phyloP scores from a whole-genome alignment of 2,329 filamentous ascomycete genomes.

The Nothophoma quercina region DNA sequence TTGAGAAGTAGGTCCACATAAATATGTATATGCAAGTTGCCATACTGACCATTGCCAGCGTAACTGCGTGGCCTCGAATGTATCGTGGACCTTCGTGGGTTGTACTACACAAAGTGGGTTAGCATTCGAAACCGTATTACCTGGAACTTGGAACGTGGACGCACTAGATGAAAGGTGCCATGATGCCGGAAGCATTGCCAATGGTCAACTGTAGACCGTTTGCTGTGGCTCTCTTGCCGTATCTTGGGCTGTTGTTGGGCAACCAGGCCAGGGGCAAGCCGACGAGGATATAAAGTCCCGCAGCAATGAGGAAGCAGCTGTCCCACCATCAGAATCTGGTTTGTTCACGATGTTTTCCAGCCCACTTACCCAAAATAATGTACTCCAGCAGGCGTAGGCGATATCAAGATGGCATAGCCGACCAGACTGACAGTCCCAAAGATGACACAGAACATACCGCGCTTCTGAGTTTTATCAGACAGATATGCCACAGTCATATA shows the following conservation, averaged over 20 bases:
- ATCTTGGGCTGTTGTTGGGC: conserved; percentile 74
- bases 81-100: conserved; percentile 55
- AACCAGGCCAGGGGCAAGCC: conserved; percentile 65
- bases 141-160: conserved; percentile 23
- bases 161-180: conserved; percentile 69
- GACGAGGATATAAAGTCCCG: conserved; percentile 70
- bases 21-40: conserved; percentile 46
- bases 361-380: conserved; percentile 68
- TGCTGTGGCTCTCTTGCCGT: conserved; percentile 77
- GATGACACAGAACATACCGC: conserved; percentile 69
- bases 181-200: conserved; percentile 76
- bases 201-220: conserved; percentile 74
- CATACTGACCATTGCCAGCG: conserved; percentile 57
- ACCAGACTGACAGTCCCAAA: conserved; percentile 70
- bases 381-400: conserved; percentile 65
- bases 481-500: conserved; percentile 72
- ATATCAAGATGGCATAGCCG: conserved; percentile 73
- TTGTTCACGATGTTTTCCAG: background rate
- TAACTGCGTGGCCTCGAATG: conserved; percentile 59
- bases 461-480: conserved; percentile 71
- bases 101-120: conserved; percentile 52
- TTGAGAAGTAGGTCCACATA: conserved; percentile 49
- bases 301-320: conserved; percentile 73
- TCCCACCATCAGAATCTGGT: background rate
- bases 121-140: conserved; percentile 4